Conservation (phyloP, 2,329 filamentous ascomycete genomes). For the Aspergillus vadensis region DNA sequence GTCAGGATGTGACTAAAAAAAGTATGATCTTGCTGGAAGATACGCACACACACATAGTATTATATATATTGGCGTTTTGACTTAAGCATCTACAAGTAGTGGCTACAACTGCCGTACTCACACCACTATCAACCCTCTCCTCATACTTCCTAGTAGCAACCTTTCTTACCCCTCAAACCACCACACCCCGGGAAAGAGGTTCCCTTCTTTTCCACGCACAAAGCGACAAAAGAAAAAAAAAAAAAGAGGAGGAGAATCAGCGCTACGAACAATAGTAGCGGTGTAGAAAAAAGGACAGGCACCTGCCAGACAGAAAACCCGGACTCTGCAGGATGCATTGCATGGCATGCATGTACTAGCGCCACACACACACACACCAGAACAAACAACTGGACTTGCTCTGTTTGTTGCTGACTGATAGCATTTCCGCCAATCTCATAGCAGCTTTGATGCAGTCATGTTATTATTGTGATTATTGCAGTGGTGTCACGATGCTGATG, state of each 20-base stretch:
- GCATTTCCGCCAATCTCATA: background rate
- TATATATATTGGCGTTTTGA: background rate
- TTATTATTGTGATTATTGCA: too few species aligned
- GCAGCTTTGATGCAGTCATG: too few species aligned
- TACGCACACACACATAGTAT: background rate
- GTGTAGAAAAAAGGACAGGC: constrained; percentile 16
- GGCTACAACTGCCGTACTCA: background rate
- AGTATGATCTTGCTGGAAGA: background rate
- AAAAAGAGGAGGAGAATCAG: background rate
- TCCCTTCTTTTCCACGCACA: background rate
- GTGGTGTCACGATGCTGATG: too few species aligned
- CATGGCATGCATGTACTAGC: background rate
- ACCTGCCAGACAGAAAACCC: constrained; percentile 11
- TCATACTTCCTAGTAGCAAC: background rate
- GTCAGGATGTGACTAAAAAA: background rate
- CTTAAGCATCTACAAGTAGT: too few species aligned
- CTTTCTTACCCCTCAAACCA: background rate
- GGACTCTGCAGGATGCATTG: constrained; percentile 9
- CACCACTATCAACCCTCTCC: background rate
- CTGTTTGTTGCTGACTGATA: background rate
- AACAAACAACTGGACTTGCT: too few species aligned
- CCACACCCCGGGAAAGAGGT: background rate
- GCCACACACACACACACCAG: background rate
- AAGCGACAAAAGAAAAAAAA: background rate
- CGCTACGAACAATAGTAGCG: constrained; percentile 15